phyloP scores from a whole-genome alignment of 2,329 filamentous ascomycete genomes.

The Ceratocystis diversiconidia region DNA sequence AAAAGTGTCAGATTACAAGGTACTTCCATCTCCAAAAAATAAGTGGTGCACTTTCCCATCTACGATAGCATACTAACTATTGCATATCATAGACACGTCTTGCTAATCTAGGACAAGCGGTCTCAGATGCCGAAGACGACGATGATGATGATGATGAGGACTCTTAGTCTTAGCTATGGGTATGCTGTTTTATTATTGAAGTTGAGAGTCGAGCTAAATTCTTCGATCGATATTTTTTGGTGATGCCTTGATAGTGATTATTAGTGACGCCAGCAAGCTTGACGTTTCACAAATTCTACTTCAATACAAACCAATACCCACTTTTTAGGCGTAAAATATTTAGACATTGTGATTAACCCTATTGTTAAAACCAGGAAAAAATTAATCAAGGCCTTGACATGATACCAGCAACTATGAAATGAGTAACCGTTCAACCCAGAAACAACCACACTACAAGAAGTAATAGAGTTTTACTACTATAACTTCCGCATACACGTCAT shows the following conservation, averaged over 20 bases:
- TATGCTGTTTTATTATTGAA: background rate
- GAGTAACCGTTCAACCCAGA: background rate
- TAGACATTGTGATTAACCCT: background rate
- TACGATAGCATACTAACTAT: slow-evolving; percentile 4
- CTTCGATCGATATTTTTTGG: background rate
- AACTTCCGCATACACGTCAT: background rate
- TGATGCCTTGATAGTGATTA: background rate
- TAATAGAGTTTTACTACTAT: background rate
- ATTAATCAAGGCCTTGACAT: background rate
- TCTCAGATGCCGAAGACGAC: slow-evolving; percentile 64
- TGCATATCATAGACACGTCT: slow-evolving; percentile 37
- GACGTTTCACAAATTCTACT: background rate
- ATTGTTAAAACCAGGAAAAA: background rate
- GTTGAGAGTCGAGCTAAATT: background rate
- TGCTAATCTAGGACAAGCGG: slow-evolving; percentile 50
- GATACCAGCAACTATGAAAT: background rate
- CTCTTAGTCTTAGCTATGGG: slow-evolving; percentile 24
- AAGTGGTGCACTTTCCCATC: background rate
- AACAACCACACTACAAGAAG: background rate
- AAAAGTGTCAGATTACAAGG: slow-evolving; percentile 62
- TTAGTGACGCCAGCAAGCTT: background rate
- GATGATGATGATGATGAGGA: slow-evolving; percentile 43
- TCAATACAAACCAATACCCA: background rate
- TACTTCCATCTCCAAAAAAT: slow-evolving; percentile 26
- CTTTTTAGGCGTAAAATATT: background rate